phyloP scores from a whole-genome alignment of 306 rosid species.

The Vicia faba region DNA sequence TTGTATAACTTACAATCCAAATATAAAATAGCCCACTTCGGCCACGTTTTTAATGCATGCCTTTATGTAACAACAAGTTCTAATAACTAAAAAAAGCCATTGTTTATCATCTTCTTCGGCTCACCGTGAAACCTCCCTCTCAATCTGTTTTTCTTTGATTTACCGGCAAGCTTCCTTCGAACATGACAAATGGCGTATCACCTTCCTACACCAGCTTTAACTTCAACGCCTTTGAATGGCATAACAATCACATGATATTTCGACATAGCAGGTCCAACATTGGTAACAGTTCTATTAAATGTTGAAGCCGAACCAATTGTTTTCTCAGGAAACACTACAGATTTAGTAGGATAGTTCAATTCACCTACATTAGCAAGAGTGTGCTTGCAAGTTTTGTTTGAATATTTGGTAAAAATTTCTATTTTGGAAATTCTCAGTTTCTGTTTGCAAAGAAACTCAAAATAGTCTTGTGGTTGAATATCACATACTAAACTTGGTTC shows the following conservation, averaged over 20 bases:
- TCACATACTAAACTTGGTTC: slow-evolving; percentile 90
- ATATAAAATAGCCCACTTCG: too few relatives aligned
- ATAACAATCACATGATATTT: slow-evolving; percentile 67
- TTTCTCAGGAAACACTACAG: slow-evolving; percentile 69
- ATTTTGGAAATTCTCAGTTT: slow-evolving; percentile 55
- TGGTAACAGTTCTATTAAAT: slow-evolving; percentile 70
- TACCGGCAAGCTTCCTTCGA: too few relatives aligned
- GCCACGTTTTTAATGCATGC: too few relatives aligned
- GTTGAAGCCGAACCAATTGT: slow-evolving; percentile 47
- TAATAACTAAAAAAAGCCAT: too few relatives aligned
- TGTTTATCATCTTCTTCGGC: too few relatives aligned
- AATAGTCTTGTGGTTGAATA: slow-evolving; percentile 79
- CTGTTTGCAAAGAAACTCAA: slow-evolving; percentile 84
- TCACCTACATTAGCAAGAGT: slow-evolving; percentile 60
- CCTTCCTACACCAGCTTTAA: too few relatives aligned
- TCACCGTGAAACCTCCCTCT: too few relatives aligned
- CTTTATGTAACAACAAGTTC: too few relatives aligned
- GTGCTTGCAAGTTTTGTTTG: slow-evolving; percentile 64
- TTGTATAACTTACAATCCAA: too few relatives aligned
- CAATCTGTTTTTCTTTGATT: too few relatives aligned
- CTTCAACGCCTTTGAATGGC: slow-evolving; percentile 68
- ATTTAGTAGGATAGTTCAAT: slow-evolving; percentile 84
- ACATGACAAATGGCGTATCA: too few relatives aligned
- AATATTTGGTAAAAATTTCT: slow-evolving; percentile 60
- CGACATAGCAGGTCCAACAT: slow-evolving; percentile 73